Conservation (phyloP, 2,329 filamentous ascomycete species). For the Thelonectria olida region DNA sequence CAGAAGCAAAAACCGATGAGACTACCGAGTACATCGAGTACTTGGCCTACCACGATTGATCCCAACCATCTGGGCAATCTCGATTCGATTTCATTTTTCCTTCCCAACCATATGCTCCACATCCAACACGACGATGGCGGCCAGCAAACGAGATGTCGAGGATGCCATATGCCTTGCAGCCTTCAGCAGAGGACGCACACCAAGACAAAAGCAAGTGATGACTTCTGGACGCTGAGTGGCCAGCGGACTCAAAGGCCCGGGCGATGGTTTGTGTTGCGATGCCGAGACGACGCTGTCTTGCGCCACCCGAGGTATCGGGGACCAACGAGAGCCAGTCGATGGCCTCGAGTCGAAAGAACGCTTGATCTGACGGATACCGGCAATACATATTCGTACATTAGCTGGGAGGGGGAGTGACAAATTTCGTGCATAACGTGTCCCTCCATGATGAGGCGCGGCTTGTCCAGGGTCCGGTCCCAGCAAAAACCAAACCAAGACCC, state of each 20-base stretch:
- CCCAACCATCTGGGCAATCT: slow-evolving; percentile 13
- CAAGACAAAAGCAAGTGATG: background rate
- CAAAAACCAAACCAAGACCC: background rate
- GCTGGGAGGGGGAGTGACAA: too few relatives aligned
- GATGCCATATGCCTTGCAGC: too few relatives aligned
- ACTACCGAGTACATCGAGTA: too few relatives aligned
- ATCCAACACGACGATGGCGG: slow-evolving; percentile 8
- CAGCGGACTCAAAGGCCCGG: background rate
- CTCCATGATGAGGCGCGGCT: too few relatives aligned
- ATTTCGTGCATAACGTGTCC: slow-evolving; percentile 11
- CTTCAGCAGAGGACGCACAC: too few relatives aligned
- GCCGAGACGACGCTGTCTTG: slow-evolving; percentile 12
- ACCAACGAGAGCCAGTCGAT: slow-evolving; percentile 22
- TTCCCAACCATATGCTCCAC: slow-evolving; percentile 9
- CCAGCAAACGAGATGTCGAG: background rate
- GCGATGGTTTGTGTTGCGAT: slow-evolving; percentile 1
- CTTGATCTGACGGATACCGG: slow-evolving; percentile 19
- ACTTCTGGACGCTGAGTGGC: slow-evolving; percentile 17
- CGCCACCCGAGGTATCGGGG: slow-evolving; percentile 14
- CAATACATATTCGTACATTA: slow-evolving; percentile 14
- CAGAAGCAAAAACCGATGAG: background rate
- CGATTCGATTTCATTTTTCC: background rate
- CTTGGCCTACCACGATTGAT: background rate
- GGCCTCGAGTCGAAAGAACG: background rate
- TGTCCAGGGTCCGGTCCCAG: too few relatives aligned